These are phyloP conservation scores for Suillus subalutaceus DNA, from an alignment of 768 basidiomycete species.

Conservation along the genomic window DNA sequence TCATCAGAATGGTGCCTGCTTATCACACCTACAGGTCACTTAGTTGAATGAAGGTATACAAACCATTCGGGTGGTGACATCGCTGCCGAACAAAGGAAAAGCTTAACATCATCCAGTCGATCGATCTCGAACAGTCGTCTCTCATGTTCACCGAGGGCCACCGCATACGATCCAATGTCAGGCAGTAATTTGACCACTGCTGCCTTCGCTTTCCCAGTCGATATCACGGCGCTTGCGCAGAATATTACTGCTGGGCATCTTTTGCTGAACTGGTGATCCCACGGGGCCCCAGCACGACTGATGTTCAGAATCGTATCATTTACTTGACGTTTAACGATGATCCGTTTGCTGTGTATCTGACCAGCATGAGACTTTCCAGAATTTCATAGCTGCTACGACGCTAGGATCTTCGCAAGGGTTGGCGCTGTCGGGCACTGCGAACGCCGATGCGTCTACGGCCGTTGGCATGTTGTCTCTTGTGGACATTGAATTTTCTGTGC, in stretches of 20 bases:
- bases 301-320: constrained; percentile 64
- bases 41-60: constrained; percentile 78
- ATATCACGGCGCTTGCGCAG: constrained; percentile 64
- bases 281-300: constrained; percentile 56
- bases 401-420: constrained; percentile 47
- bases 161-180: constrained; percentile 59
- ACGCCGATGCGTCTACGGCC: constrained; percentile 63
- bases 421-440: constrained; percentile 54
- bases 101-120: constrained; percentile 64
- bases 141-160: constrained; percentile 59
- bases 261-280: constrained; percentile 68
- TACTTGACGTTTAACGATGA: constrained; percentile 60
- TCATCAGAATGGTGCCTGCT: constrained; percentile 9
- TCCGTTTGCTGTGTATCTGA: constrained; percentile 58
- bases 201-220: constrained; percentile 67
- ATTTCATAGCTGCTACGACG: constrained; percentile 66
- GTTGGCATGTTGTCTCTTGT: constrained; percentile 62
- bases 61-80: constrained; percentile 56
- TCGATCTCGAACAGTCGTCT: constrained; percentile 59
- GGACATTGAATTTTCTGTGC: constrained; percentile 60
- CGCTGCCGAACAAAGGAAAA: constrained; percentile 66
- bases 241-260: constrained; percentile 56
- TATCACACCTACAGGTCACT: constrained; percentile 46
- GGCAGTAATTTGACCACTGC: constrained; percentile 64
- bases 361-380: constrained; percentile 54